These are phyloP conservation scores for Metschnikowia amazonensis DNA, from an alignment of 805 yeast genomes.

Conservation along the genomic window DNA sequence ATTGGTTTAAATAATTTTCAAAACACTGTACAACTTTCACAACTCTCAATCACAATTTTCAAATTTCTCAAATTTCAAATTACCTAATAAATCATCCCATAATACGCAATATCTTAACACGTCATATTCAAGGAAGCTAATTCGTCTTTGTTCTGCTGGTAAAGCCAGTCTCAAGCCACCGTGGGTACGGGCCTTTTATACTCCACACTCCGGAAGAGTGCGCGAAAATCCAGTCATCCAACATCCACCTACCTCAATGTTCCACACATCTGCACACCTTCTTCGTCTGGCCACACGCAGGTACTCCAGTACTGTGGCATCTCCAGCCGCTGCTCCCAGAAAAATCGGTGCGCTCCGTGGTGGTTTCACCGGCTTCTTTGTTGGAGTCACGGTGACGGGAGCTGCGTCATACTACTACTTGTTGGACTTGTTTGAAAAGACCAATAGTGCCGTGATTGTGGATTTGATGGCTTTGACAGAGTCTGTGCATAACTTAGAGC, in stretches of 20 bases:
- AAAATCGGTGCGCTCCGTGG: conserved; percentile 43
- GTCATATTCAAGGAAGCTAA: too few species aligned
- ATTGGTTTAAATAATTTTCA: too few species aligned
- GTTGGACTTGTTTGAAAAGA: conserved; percentile 69
- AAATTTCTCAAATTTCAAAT: too few species aligned
- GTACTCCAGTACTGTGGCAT: conserved; percentile 27
- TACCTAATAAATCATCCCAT: too few species aligned
- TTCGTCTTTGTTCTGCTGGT: too few species aligned
- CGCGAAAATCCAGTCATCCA: neutral
- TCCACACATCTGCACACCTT: conserved; percentile 1
- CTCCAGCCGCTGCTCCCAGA: conserved; percentile 25
- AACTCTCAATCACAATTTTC: too few species aligned
- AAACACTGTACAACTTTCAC: too few species aligned
- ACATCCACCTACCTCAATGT: neutral
- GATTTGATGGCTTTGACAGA: conserved; percentile 71
- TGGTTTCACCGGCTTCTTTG: conserved; percentile 69
- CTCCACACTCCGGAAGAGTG: neutral
- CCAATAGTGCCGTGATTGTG: conserved; percentile 68
- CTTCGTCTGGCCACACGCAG: conserved; percentile 4
- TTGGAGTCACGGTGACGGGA: conserved; percentile 74
- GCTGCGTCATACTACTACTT: conserved; percentile 73
- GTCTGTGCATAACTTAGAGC: conserved; percentile 63
- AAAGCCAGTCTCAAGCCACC: too few species aligned
- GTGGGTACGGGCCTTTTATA: too few species aligned
- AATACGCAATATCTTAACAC: too few species aligned